phyloP scores from a whole-genome alignment of 805 yeast genomes.

The Myxozyma nipponensis region DNA sequence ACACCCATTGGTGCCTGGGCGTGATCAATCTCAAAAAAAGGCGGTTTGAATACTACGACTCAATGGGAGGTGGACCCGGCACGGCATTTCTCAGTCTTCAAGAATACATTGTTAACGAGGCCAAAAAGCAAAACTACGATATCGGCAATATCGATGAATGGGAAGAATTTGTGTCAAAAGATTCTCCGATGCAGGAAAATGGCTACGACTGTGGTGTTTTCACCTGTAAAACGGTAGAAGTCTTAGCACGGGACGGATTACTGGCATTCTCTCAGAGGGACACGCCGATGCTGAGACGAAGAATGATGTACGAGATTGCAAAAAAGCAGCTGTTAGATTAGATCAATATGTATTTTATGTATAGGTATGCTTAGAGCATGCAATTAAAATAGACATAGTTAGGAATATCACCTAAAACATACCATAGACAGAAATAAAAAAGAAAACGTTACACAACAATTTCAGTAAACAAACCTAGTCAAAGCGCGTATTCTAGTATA shows the following conservation, averaged over 20 bases:
- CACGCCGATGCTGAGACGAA: conserved; percentile 61
- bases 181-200: conserved; percentile 82
- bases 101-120: conserved; percentile 65
- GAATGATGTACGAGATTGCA: conserved; percentile 63
- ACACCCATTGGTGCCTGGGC: conserved; percentile 90
- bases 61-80: conserved; percentile 50
- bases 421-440: neutral
- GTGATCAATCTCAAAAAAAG: conserved; percentile 61
- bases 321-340: conserved; percentile 18
- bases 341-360: neutral
- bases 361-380: neutral
- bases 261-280: conserved; percentile 62
- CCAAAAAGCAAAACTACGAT: conserved; percentile 48
- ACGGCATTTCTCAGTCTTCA: conserved; percentile 42
- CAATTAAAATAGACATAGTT: neutral
- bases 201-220: conserved; percentile 96
- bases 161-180: conserved; percentile 33
- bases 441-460: neutral
- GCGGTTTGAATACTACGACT: conserved; percentile 71
- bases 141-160: conserved; percentile 32
- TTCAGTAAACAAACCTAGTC: neutral
- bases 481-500: too few species aligned
- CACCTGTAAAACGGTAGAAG: conserved; percentile 71
- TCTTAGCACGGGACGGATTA: conserved; percentile 49
- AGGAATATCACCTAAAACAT: neutral